Evolutionary conservation across 1,284 basidiomycete species (phyloP).

Genomic region (Erythrobasidium hasegawianum): DNA sequence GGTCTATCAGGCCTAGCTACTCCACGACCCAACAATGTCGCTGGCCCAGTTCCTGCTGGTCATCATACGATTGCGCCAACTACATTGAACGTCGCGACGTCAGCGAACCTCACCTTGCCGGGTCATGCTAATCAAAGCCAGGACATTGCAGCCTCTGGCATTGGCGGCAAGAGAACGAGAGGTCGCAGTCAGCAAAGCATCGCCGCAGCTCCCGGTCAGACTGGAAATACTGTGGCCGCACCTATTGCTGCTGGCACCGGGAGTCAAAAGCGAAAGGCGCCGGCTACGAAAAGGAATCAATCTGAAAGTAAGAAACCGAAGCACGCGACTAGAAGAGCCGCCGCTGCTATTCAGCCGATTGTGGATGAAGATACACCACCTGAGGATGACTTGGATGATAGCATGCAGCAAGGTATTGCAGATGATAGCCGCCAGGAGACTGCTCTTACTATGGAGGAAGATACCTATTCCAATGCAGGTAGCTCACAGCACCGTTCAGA

Average conservation of each 20-base stretch:
- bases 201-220: too few species aligned
- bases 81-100: conserved; percentile 4
- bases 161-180: neutral
- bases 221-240: too few species aligned
- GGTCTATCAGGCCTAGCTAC: conserved; percentile 28
- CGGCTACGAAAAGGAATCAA: neutral
- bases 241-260: neutral
- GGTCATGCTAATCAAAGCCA: conserved; percentile 2
- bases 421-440: neutral
- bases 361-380: conserved; percentile 14
- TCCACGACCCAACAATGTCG: conserved; percentile 12
- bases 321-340: neutral
- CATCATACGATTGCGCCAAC: conserved; percentile 9
- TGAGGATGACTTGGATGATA: too few species aligned
- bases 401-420: too few species aligned
- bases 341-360: neutral
- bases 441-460: neutral
- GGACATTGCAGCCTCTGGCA: neutral
- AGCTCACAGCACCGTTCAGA: too few species aligned
- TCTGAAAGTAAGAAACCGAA: neutral
- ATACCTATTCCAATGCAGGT: neutral
- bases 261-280: neutral
- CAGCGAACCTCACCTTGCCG: conserved; percentile 16
- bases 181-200: neutral
- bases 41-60: conserved; percentile 7